Conservation (phyloP, 352 stramenopile species). For the Phytophthora citrophthora region DNA sequence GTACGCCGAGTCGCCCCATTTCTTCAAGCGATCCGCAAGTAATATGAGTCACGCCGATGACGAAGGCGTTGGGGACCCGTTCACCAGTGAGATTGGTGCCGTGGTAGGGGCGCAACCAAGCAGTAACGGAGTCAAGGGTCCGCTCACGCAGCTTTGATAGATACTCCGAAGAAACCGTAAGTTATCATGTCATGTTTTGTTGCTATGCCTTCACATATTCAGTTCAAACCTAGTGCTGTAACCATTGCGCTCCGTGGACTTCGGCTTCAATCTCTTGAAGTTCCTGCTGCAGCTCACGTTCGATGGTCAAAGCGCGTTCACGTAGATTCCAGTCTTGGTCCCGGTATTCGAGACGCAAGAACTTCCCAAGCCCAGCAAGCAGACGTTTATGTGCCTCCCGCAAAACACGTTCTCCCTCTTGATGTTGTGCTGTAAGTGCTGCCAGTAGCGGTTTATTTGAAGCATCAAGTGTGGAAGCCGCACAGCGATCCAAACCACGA, state of each 20-base stretch:
- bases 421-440: constrained; percentile 47
- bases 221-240: constrained; percentile 23
- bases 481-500: constrained; percentile 31
- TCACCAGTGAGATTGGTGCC: constrained; percentile 62
- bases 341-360: constrained; percentile 66
- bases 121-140: constrained; percentile 32
- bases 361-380: constrained; percentile 58
- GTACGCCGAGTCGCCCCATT: constrained; percentile 48
- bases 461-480: constrained; percentile 34
- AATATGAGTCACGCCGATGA: constrained; percentile 23
- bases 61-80: constrained; percentile 47
- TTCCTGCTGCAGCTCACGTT: constrained; percentile 70
- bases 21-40: constrained; percentile 32
- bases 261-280: constrained; percentile 55
- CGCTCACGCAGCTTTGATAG: constrained; percentile 51
- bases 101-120: constrained; percentile 51
- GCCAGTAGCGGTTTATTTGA: constrained; percentile 43
- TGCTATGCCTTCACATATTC: constrained; percentile 6
- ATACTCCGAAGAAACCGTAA: constrained; percentile 16
- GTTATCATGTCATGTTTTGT: constrained; percentile 22
- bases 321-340: constrained; percentile 49
- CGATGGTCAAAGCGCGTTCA: constrained; percentile 60
- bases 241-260: constrained; percentile 38
- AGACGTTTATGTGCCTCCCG: constrained; percentile 51
- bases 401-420: constrained; percentile 49